Conservation (phyloP, 306 rosid species). For the Carpinus viminea region DNA sequence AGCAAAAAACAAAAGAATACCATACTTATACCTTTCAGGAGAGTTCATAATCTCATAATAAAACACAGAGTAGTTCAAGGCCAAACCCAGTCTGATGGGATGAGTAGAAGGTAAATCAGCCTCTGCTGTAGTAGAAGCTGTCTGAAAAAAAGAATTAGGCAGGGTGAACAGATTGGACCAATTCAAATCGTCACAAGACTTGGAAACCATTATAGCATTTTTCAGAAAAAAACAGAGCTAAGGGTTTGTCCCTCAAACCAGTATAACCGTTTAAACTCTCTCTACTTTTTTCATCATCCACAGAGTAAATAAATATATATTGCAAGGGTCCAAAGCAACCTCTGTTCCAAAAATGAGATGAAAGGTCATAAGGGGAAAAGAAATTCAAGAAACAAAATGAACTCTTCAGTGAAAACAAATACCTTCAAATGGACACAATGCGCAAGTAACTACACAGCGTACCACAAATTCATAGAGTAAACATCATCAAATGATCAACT, state of each 20-base stretch:
- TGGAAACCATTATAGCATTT: not conserved
- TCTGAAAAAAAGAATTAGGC: constrained; percentile 26
- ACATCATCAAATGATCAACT: not conserved
- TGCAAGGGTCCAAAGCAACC: not conserved
- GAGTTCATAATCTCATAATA: constrained; percentile 34
- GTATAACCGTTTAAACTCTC: not conserved
- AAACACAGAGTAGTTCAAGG: constrained; percentile 38
- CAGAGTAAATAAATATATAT: not conserved
- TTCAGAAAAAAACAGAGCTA: not conserved
- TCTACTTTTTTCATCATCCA: not conserved
- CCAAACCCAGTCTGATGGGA: constrained; percentile 30
- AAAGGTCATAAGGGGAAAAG: not conserved
- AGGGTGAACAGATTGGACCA: not conserved
- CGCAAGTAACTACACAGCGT: not conserved
- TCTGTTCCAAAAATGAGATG: not conserved
- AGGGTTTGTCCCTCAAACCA: not conserved
- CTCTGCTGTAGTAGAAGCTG: constrained; percentile 51
- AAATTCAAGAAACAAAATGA: not conserved
- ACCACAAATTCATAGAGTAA: not conserved
- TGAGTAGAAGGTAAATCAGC: constrained; percentile 30
- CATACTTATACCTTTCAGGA: constrained; percentile 30
- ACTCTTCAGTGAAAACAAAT: not conserved
- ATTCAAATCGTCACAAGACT: not conserved
- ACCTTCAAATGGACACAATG: not conserved
- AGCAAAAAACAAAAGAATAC: not conserved